phyloP scores from a whole-genome alignment of 805 yeast species.

The Candida methanosorbosa region DNA sequence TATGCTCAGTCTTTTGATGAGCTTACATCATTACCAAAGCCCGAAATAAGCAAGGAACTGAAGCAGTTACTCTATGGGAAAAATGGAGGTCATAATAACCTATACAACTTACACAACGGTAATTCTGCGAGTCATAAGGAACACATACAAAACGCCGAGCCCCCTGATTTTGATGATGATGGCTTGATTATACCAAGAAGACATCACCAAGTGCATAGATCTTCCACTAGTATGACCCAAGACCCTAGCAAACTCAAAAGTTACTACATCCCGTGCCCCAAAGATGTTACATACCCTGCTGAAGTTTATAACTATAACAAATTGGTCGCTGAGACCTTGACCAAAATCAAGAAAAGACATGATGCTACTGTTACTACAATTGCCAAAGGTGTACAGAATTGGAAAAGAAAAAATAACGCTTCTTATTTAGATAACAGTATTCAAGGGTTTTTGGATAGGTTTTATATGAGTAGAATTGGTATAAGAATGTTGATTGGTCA shows the following conservation, averaged over 20 bases:
- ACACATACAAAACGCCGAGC: not conserved
- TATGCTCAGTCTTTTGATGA: slow-evolving; percentile 87
- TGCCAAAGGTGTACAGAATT: slow-evolving; percentile 87
- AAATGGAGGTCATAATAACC: slow-evolving; percentile 5
- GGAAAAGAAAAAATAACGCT: slow-evolving; percentile 51
- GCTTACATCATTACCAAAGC: slow-evolving; percentile 55
- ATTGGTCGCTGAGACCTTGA: slow-evolving; percentile 54
- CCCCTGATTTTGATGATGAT: slow-evolving; percentile 34
- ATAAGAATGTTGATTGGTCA: slow-evolving; percentile 94
- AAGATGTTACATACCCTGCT: slow-evolving; percentile 55
- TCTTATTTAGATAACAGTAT: slow-evolving; percentile 57
- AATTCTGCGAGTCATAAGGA: not conserved
- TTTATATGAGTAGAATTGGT: slow-evolving; percentile 86
- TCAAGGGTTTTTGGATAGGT: slow-evolving; percentile 75
- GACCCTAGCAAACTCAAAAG: slow-evolving; percentile 24
- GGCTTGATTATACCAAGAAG: slow-evolving; percentile 27
- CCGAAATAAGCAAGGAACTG: slow-evolving; percentile 37
- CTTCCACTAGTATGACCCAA: slow-evolving; percentile 1
- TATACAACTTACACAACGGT: not conserved
- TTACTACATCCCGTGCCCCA: slow-evolving; percentile 46
- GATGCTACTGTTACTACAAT: slow-evolving; percentile 91
- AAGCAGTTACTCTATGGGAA: slow-evolving; percentile 24
- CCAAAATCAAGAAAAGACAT: slow-evolving; percentile 71
- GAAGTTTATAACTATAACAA: slow-evolving; percentile 69
- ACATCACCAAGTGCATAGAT: slow-evolving; percentile 1